Conservation (phyloP, 2,329 filamentous ascomycete genomes). For the Myriosclerotinia scirpicola region DNA sequence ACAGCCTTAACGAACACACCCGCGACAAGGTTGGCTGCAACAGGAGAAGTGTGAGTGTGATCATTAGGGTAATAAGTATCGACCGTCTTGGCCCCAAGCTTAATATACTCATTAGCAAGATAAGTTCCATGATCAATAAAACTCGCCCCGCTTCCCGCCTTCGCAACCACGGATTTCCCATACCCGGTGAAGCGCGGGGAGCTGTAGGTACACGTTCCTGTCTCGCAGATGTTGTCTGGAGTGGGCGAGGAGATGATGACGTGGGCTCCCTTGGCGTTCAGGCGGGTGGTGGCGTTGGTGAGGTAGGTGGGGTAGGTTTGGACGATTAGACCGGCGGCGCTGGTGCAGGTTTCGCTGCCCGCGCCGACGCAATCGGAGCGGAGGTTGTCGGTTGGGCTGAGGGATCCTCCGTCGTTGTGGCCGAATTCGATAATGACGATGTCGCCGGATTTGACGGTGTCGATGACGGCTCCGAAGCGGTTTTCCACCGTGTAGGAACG, state of each 20-base stretch:
- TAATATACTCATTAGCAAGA: constrained; percentile 50
- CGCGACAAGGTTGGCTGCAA: constrained; percentile 54
- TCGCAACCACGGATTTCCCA: constrained; percentile 47
- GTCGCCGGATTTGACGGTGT: constrained; percentile 39
- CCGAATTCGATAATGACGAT: constrained; percentile 61
- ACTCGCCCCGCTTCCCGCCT: constrained; percentile 42
- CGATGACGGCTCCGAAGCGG: constrained; percentile 58
- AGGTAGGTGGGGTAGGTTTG: constrained; percentile 39
- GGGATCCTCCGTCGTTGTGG: constrained; percentile 65
- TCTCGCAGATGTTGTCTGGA: constrained; percentile 63
- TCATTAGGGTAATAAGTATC: constrained; percentile 55
- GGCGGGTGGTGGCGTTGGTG: constrained; percentile 33
- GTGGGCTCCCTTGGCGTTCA: constrained; percentile 55
- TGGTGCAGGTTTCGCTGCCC: constrained; percentile 49
- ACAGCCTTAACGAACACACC: background rate
- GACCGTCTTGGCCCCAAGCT: constrained; percentile 48
- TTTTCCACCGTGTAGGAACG: constrained; percentile 66
- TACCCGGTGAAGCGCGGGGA: constrained; percentile 59
- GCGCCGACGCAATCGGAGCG: constrained; percentile 55
- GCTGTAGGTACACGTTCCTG: constrained; percentile 48
- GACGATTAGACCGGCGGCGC: constrained; percentile 48
- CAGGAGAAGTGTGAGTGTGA: constrained; percentile 60
- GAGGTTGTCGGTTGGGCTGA: constrained; percentile 55
- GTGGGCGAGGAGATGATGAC: constrained; percentile 62
- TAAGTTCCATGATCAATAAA: constrained; percentile 61